Conservation (phyloP, 176 grass and related monocot genomes). For the Musa beccarii region DNA sequence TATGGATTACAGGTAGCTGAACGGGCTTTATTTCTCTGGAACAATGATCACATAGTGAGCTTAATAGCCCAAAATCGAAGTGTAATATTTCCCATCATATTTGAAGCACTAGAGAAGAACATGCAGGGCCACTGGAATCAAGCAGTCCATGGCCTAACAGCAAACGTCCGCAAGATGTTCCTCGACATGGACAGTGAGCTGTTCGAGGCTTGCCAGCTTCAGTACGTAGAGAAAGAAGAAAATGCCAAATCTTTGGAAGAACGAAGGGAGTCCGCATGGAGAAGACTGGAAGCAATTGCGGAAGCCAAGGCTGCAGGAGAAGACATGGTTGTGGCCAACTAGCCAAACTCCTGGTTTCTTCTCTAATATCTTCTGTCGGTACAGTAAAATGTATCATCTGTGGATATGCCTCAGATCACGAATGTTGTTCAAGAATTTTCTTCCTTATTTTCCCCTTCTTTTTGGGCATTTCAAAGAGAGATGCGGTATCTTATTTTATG, state of each 20-base stretch:
- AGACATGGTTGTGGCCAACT: slow-evolving; percentile 6
- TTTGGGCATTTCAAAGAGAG: slow-evolving; percentile 3
- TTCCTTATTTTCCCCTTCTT: neutral
- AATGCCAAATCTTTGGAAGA: neutral
- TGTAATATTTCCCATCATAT: slow-evolving; percentile 9
- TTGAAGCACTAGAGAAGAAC: slow-evolving; percentile 8
- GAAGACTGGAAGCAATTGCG: neutral
- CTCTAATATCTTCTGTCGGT: neutral
- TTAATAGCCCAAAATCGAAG: slow-evolving; percentile 11
- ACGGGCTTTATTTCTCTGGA: slow-evolving; percentile 6
- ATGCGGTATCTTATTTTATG: slow-evolving; percentile 6
- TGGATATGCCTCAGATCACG: slow-evolving; percentile 1
- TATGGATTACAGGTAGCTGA: slow-evolving; percentile 2
- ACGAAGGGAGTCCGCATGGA: neutral
- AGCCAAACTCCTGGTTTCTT: neutral
- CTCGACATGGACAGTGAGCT: slow-evolving; percentile 11
- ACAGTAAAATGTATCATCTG: slow-evolving; percentile 5
- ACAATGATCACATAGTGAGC: slow-evolving; percentile 15
- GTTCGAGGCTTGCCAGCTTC: neutral
- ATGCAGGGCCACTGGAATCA: slow-evolving; percentile 8
- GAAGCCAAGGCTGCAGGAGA: slow-evolving; percentile 5
- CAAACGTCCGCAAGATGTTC: slow-evolving; percentile 9
- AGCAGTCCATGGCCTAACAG: slow-evolving; percentile 1
- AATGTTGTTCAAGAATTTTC: slow-evolving; percentile 6
- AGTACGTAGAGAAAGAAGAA: neutral